These are phyloP conservation scores for Penicillium sp. DNA, from an alignment of 2,329 filamentous ascomycete species.

Conservation along the genomic window DNA sequence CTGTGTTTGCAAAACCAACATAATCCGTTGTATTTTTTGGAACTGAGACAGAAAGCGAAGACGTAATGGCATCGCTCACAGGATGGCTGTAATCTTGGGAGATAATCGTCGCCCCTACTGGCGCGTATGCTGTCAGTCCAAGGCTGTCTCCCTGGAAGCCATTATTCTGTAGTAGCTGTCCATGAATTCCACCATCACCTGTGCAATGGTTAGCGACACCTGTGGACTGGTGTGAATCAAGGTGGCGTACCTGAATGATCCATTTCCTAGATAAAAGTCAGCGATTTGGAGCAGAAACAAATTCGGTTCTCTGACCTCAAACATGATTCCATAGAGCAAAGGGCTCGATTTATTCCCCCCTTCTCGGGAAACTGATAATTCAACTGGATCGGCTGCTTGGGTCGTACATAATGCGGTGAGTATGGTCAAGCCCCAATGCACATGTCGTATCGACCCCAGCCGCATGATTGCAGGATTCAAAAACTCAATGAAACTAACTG, in stretches of 20 bases:
- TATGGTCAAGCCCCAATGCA: not conserved
- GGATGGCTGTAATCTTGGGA: slow-evolving; percentile 24
- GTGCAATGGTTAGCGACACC: not conserved
- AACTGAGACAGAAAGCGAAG: slow-evolving; percentile 28
- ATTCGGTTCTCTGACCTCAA: slow-evolving; percentile 26
- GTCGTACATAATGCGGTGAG: not conserved
- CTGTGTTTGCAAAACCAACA: slow-evolving; percentile 49
- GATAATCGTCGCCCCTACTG: slow-evolving; percentile 28
- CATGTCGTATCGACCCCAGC: not conserved
- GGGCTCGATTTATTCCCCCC: slow-evolving; percentile 36
- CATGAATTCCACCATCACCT: slow-evolving; percentile 37
- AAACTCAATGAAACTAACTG: not conserved
- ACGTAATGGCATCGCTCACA: slow-evolving; percentile 29
- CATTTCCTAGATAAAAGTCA: slow-evolving; percentile 29
- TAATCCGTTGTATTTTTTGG: slow-evolving; percentile 20
- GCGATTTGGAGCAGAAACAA: not conserved
- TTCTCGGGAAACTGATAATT: slow-evolving; percentile 22
- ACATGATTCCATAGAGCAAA: slow-evolving; percentile 38
- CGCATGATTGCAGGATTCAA: not conserved
- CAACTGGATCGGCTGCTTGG: slow-evolving; percentile 10
- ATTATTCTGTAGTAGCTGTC: slow-evolving; percentile 35
- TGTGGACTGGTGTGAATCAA: not conserved
- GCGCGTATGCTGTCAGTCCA: slow-evolving; percentile 27
- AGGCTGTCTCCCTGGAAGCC: slow-evolving; percentile 33
- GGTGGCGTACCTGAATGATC: slow-evolving; percentile 30